Base-by-base conservation (phyloP, 768 basidiomycete species). In the Clavulina sp. region DNA sequence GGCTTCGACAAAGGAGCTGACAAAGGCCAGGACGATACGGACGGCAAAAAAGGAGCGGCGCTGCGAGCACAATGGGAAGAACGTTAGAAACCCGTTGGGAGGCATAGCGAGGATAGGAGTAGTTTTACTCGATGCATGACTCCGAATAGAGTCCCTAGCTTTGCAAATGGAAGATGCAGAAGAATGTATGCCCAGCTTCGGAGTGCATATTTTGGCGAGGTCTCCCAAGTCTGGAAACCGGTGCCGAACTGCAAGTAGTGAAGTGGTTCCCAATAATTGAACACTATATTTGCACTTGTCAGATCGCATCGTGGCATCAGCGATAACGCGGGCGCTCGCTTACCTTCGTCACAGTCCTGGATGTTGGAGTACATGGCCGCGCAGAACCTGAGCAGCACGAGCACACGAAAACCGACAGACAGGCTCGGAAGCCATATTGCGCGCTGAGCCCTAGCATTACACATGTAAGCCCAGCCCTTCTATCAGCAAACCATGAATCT, bases 181-280 rank as follows among this genome's bases (percentile, higher is more conserved):
- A 88, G 62, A 52, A 95, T 76, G 65, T 97, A 97, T 7, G 88
- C 77, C 88, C 91, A 97, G 57, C 88, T 92, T 57, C 95, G 73
- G 57, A 99, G 79, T n/a, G 91, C 79, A 62, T 81, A 95, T 49
- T 73, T 68, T 7, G 95, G 91, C 5, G 91, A 84, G 4, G 86
- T 77, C 62, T 99, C 95, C 95, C 95, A 99, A 0, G 95, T 97
- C 66, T 97, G 93, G 65, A 99, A 96, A 5, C 85, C 95, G 54
- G 79, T 72, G 24, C 87, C 88, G 52, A 78, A 69, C 53, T 81
- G 76, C 52, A 95, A 71, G 61, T 91, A 92, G 67, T 99, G 95
- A 16, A 99, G 68, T 19, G 95, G 95, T 62, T 97, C 95, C 88
- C 88, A 97, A 65, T 95, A 99, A 67, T 99, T 99, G 74, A 80